Base-by-base conservation (phyloP, 768 basidiomycete species). In the Boletus speciosus region DNA sequence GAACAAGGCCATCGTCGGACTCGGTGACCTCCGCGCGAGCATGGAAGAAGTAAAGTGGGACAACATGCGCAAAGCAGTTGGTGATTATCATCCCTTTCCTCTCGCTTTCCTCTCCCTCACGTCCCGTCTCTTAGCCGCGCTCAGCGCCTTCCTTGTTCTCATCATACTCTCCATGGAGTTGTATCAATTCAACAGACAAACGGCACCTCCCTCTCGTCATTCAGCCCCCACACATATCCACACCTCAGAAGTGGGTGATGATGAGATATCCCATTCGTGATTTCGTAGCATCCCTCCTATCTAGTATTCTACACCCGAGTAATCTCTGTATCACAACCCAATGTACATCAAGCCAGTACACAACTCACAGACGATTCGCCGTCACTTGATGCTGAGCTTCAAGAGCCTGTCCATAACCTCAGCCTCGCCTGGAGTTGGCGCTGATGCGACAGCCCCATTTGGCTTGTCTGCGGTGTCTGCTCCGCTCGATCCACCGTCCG, bases 31-130 rank as follows among this genome's bases (percentile, higher is more conserved):
- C 42, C 82, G 89, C 14, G 88, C 90, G 2, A 81, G 79, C 48
- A 86, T 92, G 51, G 91, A 93, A 67, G 89, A 91, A 62, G 84
- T 87, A 32, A 90, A 86, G 65, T 93, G 92, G 91, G 82, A 90
- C 61, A 93, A 90, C 56, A 90, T 92, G 84, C 83, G 89, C 47
- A 83, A 84, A 54, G 85, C 88, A 51, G 89, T 93, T 50, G 74
- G 90, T 88, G 61, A 69, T 83, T 80, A 19, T 27, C 46, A 0
- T 41, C 16, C 9, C 12, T 14, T 11, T 3, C 9, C 32, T 54
- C 19, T 21, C 3, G 3, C 8, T 16, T 14, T 35, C 2, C 12
- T 3, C 29, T 43, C 14, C 19, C 56, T 62, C 25, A 64, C 31
- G 6, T n/a, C 23, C 12, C 41, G 3, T 32, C 29, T 43, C 49